Evolutionary conservation across 2,329 filamentous ascomycete species (phyloP), one percentile per base, ranked within the genome.

Genomic region (Aspergillus pseudotamarii): DNA sequence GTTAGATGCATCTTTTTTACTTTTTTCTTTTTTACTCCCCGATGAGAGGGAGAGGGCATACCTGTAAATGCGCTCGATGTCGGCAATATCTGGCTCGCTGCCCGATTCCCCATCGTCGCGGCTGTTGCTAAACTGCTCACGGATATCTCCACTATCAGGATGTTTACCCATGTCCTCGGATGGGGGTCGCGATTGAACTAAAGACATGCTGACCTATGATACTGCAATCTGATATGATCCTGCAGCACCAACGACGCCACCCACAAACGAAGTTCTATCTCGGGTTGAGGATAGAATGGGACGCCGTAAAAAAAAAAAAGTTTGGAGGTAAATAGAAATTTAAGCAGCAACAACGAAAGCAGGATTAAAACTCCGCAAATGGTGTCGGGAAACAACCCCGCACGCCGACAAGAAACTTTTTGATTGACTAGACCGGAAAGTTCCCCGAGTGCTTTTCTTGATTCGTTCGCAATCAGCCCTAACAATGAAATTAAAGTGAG

Each of bases 41-140:
- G 4, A 4, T 32, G 26, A 23, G 30, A 54, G 2, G 23, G 34
- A 19, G 30, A 23, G 16, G 1, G 30, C 54, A 62, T 62, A 79
- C 77, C 72, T 72, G 66, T 79, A 79, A 43, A 79, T 75, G 12
- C 77, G 76, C 63, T 79, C 76, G 46, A 79, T 74, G 45, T 75
- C 70, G 30, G 71, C 75, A 21, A 73, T 58, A 60, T 71, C 72
- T 34, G 73, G 70, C 60, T 76, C 75, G 48, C 64, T 60, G n/a
- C 64, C 66, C 3, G 70, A 62, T 43, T 75, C 70, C 2, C 68
- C 65, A 23, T 69, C 69, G 16, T 70, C 68, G 14, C 51, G 58
- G 41, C 56, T 58, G 36, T 59, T 32, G 6, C 50, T n/a, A n/a
- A 59, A 60, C 14, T 45, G 54, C 32, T 64, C 65, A 11, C 59